Percentiles rank a stretch among this genome's conserved stretches.
Conservation (phyloP, 2,329 filamentous ascomycete genomes). For the Moelleriella libera region DNA sequence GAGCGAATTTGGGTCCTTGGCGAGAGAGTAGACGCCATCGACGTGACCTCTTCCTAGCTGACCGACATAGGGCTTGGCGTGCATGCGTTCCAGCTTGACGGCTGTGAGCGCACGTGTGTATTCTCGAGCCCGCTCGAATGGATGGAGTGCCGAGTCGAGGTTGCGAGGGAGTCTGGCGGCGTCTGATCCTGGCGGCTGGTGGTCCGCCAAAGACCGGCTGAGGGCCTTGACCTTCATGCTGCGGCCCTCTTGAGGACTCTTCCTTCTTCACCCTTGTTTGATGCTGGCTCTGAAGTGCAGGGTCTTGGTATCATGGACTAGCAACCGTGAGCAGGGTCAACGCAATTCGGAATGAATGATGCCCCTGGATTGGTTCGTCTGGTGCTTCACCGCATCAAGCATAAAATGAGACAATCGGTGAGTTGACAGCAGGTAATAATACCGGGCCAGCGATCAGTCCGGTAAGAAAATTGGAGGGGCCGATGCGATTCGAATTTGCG, state of each 20-base stretch:
- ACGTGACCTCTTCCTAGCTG: constrained; percentile 86
- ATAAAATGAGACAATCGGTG: no score
- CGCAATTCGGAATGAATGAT: no score
- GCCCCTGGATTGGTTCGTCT: no score
- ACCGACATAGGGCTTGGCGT: constrained; percentile 58
- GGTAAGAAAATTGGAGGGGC: no score
- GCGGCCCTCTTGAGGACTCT: neutral
- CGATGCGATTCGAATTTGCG: no score
- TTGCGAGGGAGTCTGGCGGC: constrained; percentile 53
- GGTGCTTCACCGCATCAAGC: no score
- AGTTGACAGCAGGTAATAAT: no score
- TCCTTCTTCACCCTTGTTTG: neutral
- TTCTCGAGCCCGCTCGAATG: constrained; percentile 81
- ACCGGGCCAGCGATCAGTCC: no score
- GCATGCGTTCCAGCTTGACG: constrained; percentile 88
- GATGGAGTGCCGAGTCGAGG: constrained; percentile 74
- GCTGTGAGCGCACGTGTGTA: constrained; percentile 50
- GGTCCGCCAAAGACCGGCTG: constrained; percentile 46
- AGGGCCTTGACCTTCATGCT: constrained; percentile 51
- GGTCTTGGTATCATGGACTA: no score
- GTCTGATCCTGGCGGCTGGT: constrained; percentile 53
- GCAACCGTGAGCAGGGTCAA: no score
- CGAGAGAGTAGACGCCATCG: constrained; percentile 69
- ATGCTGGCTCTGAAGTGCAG: neutral
- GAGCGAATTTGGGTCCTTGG: constrained; percentile 63